Evolutionary conservation across 768 basidiomycete genomes (phyloP), one percentile per base, ranked within the genome.

Genomic region (Candolleomyces eurysporus): DNA sequence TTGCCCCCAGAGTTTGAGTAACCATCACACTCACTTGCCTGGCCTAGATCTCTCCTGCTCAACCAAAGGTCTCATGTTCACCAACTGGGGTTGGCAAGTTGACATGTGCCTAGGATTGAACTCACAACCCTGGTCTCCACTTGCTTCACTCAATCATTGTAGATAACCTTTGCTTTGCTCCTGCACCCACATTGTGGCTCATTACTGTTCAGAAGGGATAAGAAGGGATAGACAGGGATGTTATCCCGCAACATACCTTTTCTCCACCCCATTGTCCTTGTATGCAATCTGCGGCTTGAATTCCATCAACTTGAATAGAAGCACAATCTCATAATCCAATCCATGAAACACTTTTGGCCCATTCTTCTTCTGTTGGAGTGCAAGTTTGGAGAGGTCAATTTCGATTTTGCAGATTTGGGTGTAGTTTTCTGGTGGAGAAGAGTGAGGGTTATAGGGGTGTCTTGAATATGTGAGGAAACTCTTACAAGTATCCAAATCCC

Each of bases 331-430:
- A 42, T 64, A 66, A 19, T 64, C 62, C 26, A 48, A 58, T 54
- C 58, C 46, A 31, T 46, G 59, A 36, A 52, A 63, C 21, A 59
- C 17, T n/a, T 17, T 13, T 51, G 57, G n/a, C 4, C 46, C 9
- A 36, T 49, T 51, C 57, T 31, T 40, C 46, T n/a, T 26, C 53
- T 63, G 39, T 56, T 45, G 16, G 58, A 45, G 6, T 10, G 46
- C 48, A 32, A 58, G 26, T 61, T 48, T 48, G 13, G 66, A 62
- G 4, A 64, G 63, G 43, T 68, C 64, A 16, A 68, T 68, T 52
- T 67, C 63, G 46, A 71, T 59, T 19, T 48, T 57, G 57, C 69
- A 71, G 1, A 71, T 61, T 4, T 64, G 65, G 11, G 68, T 66
- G 60, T 68, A 71, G 57, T 64, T 66, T 4, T 57, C 69, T 71